phyloP scores from a whole-genome alignment of 106 monocot species.

The Agapanthus africanus region DNA sequence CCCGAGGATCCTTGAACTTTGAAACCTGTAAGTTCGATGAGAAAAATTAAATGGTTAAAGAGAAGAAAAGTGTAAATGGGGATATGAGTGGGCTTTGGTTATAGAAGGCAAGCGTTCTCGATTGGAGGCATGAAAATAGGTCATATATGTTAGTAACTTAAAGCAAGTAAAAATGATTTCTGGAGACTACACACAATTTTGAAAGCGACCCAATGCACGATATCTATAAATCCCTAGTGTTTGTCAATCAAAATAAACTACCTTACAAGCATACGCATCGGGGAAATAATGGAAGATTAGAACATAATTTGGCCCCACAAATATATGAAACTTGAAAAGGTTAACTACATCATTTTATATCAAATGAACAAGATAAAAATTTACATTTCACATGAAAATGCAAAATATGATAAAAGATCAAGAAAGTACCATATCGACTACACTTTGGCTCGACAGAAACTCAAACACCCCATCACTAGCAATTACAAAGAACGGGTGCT shows the following conservation, averaged over 20 bases:
- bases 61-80: neutral
- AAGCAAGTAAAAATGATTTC: no score
- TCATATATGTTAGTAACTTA: neutral
- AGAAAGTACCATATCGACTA: constrained; percentile 77
- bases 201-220: no score
- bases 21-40: constrained; percentile 94
- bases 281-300: neutral
- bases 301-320: neutral
- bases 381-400: neutral
- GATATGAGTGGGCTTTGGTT: neutral
- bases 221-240: no score
- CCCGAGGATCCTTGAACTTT: constrained; percentile 87
- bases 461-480: constrained; percentile 99
- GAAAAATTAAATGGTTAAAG: constrained; percentile 4
- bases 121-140: neutral
- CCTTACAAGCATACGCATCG: neutral
- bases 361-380: neutral
- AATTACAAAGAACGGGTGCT: constrained; percentile 83
- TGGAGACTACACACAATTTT: no score
- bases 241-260: neutral
- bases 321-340: neutral
- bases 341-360: no score
- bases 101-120: neutral
- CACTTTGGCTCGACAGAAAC: constrained; percentile 90
- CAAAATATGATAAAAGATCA: neutral